Percentiles rank a stretch among this genome's conserved stretches.
Evolutionary conservation across 257 asterid genomes (phyloP).

Genomic region (Euphrasia confusa): DNA sequence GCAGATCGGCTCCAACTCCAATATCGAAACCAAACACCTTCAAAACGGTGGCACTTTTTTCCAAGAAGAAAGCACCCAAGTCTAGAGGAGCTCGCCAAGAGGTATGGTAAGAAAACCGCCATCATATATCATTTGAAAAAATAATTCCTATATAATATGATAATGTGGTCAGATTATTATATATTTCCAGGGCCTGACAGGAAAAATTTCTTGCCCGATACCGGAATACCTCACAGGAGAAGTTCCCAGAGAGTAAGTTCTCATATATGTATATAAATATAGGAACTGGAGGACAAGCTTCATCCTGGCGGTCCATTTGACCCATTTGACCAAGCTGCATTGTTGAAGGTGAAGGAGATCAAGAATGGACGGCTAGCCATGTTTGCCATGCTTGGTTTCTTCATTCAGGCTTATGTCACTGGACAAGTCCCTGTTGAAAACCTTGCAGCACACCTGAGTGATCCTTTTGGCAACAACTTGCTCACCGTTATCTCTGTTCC

Average conservation of each 20-base stretch:
- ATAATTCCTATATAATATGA: too few relatives aligned
- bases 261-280: not conserved
- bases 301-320: slow-evolving; percentile 99
- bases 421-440: slow-evolving; percentile 93
- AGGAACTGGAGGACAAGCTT: slow-evolving; percentile 93
- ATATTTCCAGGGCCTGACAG: too few relatives aligned
- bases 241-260: slow-evolving; percentile 81
- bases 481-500: slow-evolving; percentile 85
- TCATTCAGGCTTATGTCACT: slow-evolving; percentile 91
- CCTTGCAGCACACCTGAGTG: slow-evolving; percentile 89
- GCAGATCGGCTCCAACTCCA: slow-evolving; percentile 56
- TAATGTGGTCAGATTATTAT: too few relatives aligned
- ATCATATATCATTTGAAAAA: too few relatives aligned
- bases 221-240: slow-evolving; percentile 92
- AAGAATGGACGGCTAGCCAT: slow-evolving; percentile 86
- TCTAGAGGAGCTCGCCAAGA: slow-evolving; percentile 97
- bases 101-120: slow-evolving; percentile 69
- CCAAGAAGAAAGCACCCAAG: slow-evolving; percentile 66
- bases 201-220: slow-evolving; percentile 25
- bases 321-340: slow-evolving; percentile 87
- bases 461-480: slow-evolving; percentile 96
- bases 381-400: slow-evolving; percentile 94
- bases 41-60: slow-evolving; percentile 76
- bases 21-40: slow-evolving; percentile 45
- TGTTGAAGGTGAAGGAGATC: slow-evolving; percentile 92